Conservation (phyloP, 306 rosid genomes). For the Cercis canadensis region DNA sequence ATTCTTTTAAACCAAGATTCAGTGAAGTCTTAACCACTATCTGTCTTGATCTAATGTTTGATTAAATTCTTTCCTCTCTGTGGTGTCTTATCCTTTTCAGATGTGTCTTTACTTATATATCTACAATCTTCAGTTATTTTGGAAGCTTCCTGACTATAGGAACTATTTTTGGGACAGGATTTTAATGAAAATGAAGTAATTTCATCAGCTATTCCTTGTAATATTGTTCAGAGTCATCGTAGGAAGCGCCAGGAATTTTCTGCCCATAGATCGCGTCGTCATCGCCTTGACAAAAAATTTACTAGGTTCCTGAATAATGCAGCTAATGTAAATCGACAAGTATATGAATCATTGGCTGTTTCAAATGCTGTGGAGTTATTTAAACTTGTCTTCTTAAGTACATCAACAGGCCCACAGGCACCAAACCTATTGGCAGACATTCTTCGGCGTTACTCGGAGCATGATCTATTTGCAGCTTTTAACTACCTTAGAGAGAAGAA, state of each 20-base stretch:
- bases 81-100: neutral
- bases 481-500: slow-evolving; percentile 86
- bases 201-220: slow-evolving; percentile 47
- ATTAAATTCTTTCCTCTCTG: slow-evolving; percentile 13
- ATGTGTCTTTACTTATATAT: neutral
- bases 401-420: slow-evolving; percentile 66
- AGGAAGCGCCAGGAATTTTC: slow-evolving; percentile 46
- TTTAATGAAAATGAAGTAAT: slow-evolving; percentile 53
- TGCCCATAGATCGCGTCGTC: slow-evolving; percentile 50
- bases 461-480: slow-evolving; percentile 93
- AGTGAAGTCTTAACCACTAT: slow-evolving; percentile 5
- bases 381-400: slow-evolving; percentile 91
- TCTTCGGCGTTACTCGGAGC: slow-evolving; percentile 89
- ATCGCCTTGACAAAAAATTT: slow-evolving; percentile 63
- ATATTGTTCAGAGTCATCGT: slow-evolving; percentile 50
- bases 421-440: slow-evolving; percentile 77
- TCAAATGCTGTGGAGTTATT: slow-evolving; percentile 95
- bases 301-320: slow-evolving; percentile 59
- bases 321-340: slow-evolving; percentile 61
- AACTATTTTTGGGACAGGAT: slow-evolving; percentile 51
- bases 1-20: slow-evolving; percentile 4
- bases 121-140: slow-evolving; percentile 27
- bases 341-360: slow-evolving; percentile 81
- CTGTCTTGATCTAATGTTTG: slow-evolving; percentile 27
- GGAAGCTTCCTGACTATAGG: slow-evolving; percentile 32